Base-by-base conservation (phyloP, 768 basidiomycete species). In the Amanita muscaria region DNA sequence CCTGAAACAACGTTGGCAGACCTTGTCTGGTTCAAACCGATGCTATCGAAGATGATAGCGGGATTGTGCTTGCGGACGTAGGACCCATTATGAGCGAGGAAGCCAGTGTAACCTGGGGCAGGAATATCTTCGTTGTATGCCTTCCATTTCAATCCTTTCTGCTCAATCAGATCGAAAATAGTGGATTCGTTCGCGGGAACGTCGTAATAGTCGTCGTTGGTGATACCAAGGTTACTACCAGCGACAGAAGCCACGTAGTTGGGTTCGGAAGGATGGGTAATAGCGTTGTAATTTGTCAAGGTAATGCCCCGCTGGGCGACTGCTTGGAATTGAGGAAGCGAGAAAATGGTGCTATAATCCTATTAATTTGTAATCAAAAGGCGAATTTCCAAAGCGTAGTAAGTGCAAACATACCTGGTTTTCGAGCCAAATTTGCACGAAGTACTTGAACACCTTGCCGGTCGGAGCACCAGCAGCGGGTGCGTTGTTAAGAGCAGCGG, bases 101-200 rank as follows among this genome's bases (percentile, higher is more conserved):
- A 73, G 1, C 62, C 72, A 12, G 56, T 48, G 40, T 61, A 78
- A 5, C 69, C 76, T 46, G 74, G 72, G 0, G 54, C 56, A 2
- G 77, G 75, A 68, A 79, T 66, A 48, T 68, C 72, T 54, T 82
- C 79, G 54, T 79, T 72, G 52, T 82, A 83, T n/a, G 72, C 63
- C 0, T 69, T 71, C 80, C 81, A 83, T 5, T 73, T 73, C 37
- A 83, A 67, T 34, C 59, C 64, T 52, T 75, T 71, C 14, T 65
- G 60, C 16, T 82, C 80, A 25, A 83, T 61, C 14, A 83, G 64
- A 51, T 83, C 81, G 21, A 77, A 71, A 38, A 81, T 50, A 9
- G 73, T 77, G 3, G 77, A 76, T 6, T 79, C 60, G 52, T 77
- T 80, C 24, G 49, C 53, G 0, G 72, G 69, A 27, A 77, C 44